phyloP scores from a whole-genome alignment of 495 filamentous ascomycete genomes.

The Bacidia rubella region DNA sequence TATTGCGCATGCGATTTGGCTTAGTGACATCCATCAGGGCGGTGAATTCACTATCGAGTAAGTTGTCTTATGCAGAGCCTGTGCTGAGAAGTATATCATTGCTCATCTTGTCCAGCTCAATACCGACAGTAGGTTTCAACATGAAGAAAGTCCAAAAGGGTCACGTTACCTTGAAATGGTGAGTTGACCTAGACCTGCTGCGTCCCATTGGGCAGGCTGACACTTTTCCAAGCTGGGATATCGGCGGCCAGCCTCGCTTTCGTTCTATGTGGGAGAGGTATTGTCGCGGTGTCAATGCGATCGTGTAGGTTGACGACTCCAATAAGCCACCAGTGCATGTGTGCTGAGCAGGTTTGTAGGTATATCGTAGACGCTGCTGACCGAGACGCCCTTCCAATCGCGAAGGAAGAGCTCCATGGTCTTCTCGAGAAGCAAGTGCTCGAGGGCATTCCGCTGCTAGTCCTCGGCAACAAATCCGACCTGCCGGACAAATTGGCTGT shows the following conservation, averaged over 20 bases:
- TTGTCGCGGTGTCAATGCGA: conserved; percentile 92
- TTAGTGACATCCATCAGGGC: conserved; percentile 44
- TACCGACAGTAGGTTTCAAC: conserved; percentile 97
- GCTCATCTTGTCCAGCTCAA: conserved; percentile 52
- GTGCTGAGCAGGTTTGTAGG: conserved; percentile 28
- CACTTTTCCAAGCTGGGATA: conserved; percentile 60
- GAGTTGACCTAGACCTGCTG: conserved; percentile 16
- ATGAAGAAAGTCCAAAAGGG: conserved; percentile 97
- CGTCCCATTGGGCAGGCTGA: background rate
- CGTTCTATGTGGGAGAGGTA: conserved; percentile 99
- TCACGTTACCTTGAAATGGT: conserved; percentile 97
- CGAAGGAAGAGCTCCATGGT: conserved; percentile 80
- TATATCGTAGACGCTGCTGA: conserved; percentile 96
- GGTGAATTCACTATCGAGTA: conserved; percentile 99
- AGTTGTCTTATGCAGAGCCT: conserved; percentile 27
- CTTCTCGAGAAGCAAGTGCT: conserved; percentile 75
- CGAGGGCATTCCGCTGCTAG: conserved; percentile 84
- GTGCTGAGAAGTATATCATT: background rate
- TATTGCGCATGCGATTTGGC: conserved; percentile 10
- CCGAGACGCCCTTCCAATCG: conserved; percentile 62
- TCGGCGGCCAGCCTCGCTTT: conserved; percentile 93
- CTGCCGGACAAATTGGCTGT: conserved; percentile 75
- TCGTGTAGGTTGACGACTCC: conserved; percentile 46
- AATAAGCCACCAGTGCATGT: background rate
- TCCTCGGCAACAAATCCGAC: conserved; percentile 96